phyloP scores from a whole-genome alignment of 139 green algal genomes.

The Micractinium conductrix region DNA sequence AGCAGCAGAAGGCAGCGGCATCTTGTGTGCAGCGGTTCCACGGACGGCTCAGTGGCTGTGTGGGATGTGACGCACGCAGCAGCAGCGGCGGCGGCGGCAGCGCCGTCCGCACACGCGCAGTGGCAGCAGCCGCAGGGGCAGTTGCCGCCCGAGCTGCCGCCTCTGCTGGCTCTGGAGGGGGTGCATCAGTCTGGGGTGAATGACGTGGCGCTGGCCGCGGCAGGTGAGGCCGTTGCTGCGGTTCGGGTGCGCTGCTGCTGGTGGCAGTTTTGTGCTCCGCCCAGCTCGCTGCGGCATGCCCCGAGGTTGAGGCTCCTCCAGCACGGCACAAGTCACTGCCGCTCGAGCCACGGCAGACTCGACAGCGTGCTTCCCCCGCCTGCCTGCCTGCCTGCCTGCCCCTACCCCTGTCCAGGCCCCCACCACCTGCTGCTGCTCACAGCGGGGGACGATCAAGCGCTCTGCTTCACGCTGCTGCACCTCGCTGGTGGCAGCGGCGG shows the following conservation, averaged over 20 bases:
- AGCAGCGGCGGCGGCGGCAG: neutral
- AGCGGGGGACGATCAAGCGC: constrained; percentile 54
- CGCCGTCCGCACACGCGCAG: neutral
- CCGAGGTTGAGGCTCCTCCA: too few species aligned
- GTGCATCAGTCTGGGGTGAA: constrained; percentile 61
- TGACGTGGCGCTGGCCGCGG: neutral
- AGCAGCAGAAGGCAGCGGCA: neutral
- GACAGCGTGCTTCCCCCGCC: too few species aligned
- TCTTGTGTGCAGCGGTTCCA: constrained; percentile 32
- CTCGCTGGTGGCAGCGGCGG: neutral
- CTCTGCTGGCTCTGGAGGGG: constrained; percentile 5
- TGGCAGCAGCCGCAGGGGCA: neutral
- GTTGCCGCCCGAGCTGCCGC: neutral
- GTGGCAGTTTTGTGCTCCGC: too few species aligned
- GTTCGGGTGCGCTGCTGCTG: too few species aligned
- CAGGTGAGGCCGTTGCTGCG: too few species aligned
- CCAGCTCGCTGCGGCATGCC: too few species aligned
- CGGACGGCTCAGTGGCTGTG: constrained; percentile 34
- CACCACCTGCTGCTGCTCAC: constrained; percentile 39
- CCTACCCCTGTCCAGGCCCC: neutral
- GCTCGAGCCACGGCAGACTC: too few species aligned
- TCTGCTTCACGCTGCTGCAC: constrained; percentile 20
- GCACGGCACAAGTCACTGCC: too few species aligned
- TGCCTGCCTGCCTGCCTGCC: neutral
- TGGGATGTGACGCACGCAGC: constrained; percentile 38